phyloP scores from a whole-genome alignment of 495 filamentous ascomycete genomes.

The Podospora bellae-mahoneyi region DNA sequence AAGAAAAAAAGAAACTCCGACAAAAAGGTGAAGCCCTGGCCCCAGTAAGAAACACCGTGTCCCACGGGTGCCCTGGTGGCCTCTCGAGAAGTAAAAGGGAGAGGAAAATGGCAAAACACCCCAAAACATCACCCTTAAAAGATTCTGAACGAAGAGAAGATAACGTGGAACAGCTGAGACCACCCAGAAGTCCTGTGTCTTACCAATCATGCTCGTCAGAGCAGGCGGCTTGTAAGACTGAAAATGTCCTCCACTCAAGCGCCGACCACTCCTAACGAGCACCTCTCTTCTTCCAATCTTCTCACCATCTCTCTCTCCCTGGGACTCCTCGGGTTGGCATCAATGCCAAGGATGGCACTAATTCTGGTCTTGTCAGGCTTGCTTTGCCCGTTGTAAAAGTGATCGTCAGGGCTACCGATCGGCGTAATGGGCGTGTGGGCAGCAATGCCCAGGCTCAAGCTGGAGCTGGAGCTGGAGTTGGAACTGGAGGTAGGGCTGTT shows the following conservation, averaged over 20 bases:
- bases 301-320: constrained; percentile 53
- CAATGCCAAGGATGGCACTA: constrained; percentile 52
- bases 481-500: constrained; percentile 16
- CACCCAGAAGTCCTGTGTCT: neutral
- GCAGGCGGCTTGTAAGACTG: neutral
- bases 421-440: constrained; percentile 47
- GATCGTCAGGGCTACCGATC: constrained; percentile 43
- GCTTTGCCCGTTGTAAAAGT: constrained; percentile 26
- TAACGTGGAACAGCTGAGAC: neutral
- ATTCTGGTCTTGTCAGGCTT: constrained; percentile 53
- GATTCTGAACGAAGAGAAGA: constrained; percentile 18
- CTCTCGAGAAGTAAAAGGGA: neutral
- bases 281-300: constrained; percentile 46
- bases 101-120: constrained; percentile 13
- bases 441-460: constrained; percentile 20
- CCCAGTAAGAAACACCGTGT: neutral
- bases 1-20: neutral
- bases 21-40: neutral
- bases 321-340: constrained; percentile 51
- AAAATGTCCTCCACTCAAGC: constrained; percentile 16
- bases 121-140: constrained; percentile 15
- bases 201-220: neutral
- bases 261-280: constrained; percentile 24
- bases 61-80: neutral
- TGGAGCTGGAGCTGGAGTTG: neutral